These are phyloP conservation scores for Amniculicola lignicola DNA, from an alignment of 495 filamentous ascomycete species.

Conservation along the genomic window DNA sequence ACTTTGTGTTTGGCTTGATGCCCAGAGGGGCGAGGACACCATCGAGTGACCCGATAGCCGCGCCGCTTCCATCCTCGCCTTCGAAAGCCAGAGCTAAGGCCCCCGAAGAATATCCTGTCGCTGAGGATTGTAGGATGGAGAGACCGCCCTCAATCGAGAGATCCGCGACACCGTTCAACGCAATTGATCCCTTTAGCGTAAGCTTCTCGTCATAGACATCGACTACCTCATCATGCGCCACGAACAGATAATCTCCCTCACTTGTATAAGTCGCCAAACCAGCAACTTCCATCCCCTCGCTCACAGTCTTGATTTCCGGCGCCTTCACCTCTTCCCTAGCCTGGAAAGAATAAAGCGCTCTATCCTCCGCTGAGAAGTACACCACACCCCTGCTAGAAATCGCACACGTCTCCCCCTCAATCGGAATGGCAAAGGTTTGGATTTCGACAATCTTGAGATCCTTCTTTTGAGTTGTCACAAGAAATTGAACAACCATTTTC, in stretches of 20 bases:
- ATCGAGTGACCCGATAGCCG: not conserved
- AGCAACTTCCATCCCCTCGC: not conserved
- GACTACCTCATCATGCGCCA: not conserved
- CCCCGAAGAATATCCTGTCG: not conserved
- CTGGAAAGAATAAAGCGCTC: slow-evolving; percentile 2
- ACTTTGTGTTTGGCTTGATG: slow-evolving; percentile 1
- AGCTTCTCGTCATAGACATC: not conserved
- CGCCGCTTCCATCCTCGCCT: not conserved
- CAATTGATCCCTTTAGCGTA: not conserved
- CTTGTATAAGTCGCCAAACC: not conserved
- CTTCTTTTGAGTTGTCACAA: not conserved
- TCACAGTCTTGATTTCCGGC: not conserved
- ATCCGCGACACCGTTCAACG: not conserved
- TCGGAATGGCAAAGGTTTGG: slow-evolving; percentile 2
- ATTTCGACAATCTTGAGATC: slow-evolving; percentile 3
- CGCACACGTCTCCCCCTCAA: slow-evolving; percentile 3
- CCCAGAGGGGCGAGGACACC: not conserved
- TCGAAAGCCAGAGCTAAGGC: not conserved
- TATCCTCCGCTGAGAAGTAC: slow-evolving; percentile 6
- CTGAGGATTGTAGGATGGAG: not conserved
- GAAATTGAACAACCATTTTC: slow-evolving; percentile 3
- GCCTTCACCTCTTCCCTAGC: not conserved
- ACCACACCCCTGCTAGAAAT: not conserved
- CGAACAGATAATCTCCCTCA: slow-evolving; percentile 1
- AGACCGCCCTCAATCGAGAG: not conserved